Evolutionary conservation across 73 alveolate species (phyloP).

Genomic region (Paraurostyla sp.): DNA sequence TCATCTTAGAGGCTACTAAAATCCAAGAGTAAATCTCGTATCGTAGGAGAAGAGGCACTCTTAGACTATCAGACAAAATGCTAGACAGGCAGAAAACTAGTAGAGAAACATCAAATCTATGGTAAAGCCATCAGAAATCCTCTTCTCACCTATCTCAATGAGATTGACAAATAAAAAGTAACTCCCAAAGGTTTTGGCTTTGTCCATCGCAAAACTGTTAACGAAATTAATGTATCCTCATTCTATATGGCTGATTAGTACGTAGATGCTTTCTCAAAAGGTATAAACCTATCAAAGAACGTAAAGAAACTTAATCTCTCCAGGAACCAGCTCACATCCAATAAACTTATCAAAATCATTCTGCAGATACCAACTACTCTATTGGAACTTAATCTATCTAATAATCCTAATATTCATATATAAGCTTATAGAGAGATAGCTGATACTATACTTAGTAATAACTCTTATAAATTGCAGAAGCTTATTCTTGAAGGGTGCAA

Average conservation of each 20-base stretch:
- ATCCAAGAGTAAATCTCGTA: background rate
- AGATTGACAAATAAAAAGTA: slow-evolving; percentile 8
- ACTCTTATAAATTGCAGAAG: background rate
- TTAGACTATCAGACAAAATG: background rate
- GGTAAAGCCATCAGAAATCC: slow-evolving; percentile 9
- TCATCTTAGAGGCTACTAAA: background rate
- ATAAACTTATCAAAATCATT: background rate
- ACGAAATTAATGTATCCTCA: slow-evolving; percentile 35
- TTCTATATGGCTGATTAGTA: slow-evolving; percentile 56
- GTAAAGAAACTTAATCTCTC: slow-evolving; percentile 4
- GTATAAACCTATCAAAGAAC: slow-evolving; percentile 34
- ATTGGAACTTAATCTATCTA: background rate
- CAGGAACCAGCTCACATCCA: background rate
- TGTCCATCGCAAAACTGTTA: slow-evolving; percentile 48
- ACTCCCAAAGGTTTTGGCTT: slow-evolving; percentile 69
- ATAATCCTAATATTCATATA: background rate
- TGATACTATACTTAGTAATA: background rate
- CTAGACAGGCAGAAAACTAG: background rate
- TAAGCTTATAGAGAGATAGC: background rate
- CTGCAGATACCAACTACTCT: background rate
- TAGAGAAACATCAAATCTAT: background rate
- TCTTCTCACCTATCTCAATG: slow-evolving; percentile 3
- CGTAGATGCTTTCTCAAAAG: slow-evolving; percentile 68
- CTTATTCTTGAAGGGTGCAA: slow-evolving; percentile 60
- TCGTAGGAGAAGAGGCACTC: background rate